These are phyloP conservation scores for Pseudogymnoascus sp. DNA, from an alignment of 2,329 filamentous ascomycete genomes.

Conservation along the genomic window DNA sequence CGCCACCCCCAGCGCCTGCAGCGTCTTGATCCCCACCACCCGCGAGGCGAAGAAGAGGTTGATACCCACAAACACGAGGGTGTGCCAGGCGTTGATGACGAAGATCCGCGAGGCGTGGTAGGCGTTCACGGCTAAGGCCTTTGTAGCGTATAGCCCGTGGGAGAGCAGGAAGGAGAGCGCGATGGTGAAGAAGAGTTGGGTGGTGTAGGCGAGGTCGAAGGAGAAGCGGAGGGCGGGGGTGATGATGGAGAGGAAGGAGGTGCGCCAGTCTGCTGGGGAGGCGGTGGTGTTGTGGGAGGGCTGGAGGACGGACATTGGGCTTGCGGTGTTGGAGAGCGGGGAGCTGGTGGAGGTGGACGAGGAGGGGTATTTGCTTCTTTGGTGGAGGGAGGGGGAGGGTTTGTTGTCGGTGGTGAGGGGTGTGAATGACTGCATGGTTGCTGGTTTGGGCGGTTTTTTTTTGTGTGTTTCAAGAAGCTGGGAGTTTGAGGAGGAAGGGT, in stretches of 20 bases:
- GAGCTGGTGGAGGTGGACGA: neutral
- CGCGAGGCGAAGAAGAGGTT: neutral
- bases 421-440: neutral
- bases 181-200: neutral
- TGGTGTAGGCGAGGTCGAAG: neutral
- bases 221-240: neutral
- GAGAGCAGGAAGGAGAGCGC: neutral
- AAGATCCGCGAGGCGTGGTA: neutral
- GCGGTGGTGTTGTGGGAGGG: neutral
- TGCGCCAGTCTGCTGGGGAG: neutral
- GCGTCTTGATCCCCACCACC: neutral
- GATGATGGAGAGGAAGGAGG: neutral
- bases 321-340: neutral
- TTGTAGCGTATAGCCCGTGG: neutral
- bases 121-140: neutral
- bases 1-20: neutral
- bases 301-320: neutral
- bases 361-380: neutral
- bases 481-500: neutral
- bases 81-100: neutral
- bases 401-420: neutral
- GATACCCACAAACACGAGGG: neutral
- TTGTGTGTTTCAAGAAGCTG: neutral
- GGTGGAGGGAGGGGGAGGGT: neutral
- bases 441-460: neutral